Conservation (phyloP, 2,329 filamentous ascomycete genomes). For the Ascochyta clinopodiicola region DNA sequence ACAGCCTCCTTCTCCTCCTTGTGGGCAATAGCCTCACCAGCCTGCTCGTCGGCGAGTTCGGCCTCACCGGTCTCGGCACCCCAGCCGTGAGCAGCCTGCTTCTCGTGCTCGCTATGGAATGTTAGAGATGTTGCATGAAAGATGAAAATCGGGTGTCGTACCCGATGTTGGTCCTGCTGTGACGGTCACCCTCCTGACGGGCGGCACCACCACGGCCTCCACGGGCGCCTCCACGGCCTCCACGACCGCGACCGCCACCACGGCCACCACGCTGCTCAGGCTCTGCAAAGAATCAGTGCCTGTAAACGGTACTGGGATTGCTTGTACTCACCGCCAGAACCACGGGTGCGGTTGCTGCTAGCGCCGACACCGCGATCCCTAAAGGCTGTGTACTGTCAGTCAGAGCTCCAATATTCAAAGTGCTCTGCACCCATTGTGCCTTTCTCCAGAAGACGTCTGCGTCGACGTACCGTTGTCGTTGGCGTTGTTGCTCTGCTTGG, state of each 20-base stretch:
- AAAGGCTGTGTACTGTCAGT: slow-evolving; percentile 69
- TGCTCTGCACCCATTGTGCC: neutral
- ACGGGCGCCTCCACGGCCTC: slow-evolving; percentile 56
- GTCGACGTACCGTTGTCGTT: slow-evolving; percentile 85
- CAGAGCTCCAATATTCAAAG: neutral
- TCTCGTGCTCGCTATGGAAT: slow-evolving; percentile 72
- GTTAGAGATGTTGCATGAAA: slow-evolving; percentile 23
- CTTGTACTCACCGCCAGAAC: slow-evolving; percentile 41
- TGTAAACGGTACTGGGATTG: neutral
- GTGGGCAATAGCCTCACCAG: slow-evolving; percentile 86
- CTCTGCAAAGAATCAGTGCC: slow-evolving; percentile 26
- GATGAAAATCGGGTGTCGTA: slow-evolving; percentile 48
- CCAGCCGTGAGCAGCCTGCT: slow-evolving; percentile 90
- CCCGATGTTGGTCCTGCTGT: slow-evolving; percentile 66
- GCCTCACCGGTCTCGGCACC: slow-evolving; percentile 80
- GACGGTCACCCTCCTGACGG: slow-evolving; percentile 63
- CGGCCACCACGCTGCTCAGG: slow-evolving; percentile 32
- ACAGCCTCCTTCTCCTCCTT: slow-evolving; percentile 75
- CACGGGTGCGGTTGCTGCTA: slow-evolving; percentile 80
- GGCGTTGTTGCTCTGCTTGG: slow-evolving; percentile 65
- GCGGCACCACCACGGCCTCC: slow-evolving; percentile 50
- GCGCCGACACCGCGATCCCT: slow-evolving; percentile 84
- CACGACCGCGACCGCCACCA: slow-evolving; percentile 54
- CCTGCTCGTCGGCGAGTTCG: slow-evolving; percentile 90
- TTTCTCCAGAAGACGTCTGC: neutral